These are phyloP conservation scores for Chrysosporium keratinophilum DNA, from an alignment of 2,329 filamentous ascomycete genomes.

Conservation along the genomic window DNA sequence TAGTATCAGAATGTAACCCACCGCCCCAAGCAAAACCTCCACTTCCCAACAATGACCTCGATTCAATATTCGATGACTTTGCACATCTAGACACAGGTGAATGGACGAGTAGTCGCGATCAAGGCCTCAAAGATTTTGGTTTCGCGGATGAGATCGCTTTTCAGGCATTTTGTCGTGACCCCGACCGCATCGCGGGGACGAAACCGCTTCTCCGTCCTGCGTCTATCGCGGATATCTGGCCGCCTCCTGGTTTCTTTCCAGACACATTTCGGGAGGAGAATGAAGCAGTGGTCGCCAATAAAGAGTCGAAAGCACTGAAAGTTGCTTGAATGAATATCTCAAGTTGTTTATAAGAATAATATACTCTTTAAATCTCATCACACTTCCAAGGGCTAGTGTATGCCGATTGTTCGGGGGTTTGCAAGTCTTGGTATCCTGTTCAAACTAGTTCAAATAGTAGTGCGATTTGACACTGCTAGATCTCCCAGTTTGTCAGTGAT, in stretches of 20 bases:
- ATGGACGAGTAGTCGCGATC: constrained; percentile 8
- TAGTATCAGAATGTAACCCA: not conserved
- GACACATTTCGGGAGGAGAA: constrained; percentile 29
- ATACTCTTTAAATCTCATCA: not conserved
- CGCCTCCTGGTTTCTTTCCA: constrained; percentile 34
- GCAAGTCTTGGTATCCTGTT: no score
- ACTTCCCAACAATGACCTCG: constrained; percentile 26
- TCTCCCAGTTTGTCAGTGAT: no score
- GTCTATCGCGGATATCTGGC: constrained; percentile 36
- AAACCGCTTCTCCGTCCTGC: constrained; percentile 30
- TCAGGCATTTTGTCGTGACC: constrained; percentile 10
- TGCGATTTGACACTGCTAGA: no score
- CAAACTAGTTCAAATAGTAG: not conserved
- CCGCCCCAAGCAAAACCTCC: not conserved
- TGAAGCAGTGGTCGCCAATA: not conserved
- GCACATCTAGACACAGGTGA: constrained; percentile 38
- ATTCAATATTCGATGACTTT: constrained; percentile 38
- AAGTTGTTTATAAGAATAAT: no score
- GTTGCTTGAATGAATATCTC: not conserved
- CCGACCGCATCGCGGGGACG: not conserved
- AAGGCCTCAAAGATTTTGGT: constrained; percentile 2
- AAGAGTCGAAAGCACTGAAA: not conserved
- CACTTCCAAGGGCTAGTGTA: not conserved
- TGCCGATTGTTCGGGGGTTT: no score
- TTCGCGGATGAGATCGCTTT: constrained; percentile 6